These are phyloP conservation scores for Fusarium pilosicola DNA, from an alignment of 2,329 filamentous ascomycete genomes.

Conservation along the genomic window DNA sequence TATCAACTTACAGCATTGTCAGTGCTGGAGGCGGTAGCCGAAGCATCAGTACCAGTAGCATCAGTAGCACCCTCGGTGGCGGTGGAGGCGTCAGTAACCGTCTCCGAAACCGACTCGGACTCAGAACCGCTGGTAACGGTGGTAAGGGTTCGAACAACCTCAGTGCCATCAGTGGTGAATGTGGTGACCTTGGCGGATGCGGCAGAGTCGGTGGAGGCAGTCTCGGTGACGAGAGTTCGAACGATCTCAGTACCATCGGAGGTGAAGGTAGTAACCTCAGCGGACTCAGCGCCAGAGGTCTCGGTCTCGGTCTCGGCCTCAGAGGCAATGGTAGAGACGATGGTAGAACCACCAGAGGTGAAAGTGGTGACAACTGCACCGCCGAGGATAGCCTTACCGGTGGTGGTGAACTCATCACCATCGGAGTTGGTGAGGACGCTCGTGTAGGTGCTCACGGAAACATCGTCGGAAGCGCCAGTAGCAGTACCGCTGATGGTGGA, in stretches of 20 bases:
- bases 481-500: conserved; percentile 47
- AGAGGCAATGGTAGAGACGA: conserved; percentile 31
- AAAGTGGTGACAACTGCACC: conserved; percentile 34
- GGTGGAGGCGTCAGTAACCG: conserved; percentile 35
- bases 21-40: conserved; percentile 31
- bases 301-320: conserved; percentile 15
- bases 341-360: conserved; percentile 31
- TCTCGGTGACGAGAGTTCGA: conserved; percentile 32
- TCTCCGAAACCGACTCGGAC: conserved; percentile 27
- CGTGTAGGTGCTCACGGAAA: conserved; percentile 44
- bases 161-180: conserved; percentile 33
- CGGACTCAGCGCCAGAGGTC: conserved; percentile 14
- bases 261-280: conserved; percentile 35
- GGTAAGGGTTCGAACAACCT: conserved; percentile 34
- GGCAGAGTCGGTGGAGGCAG: conserved; percentile 24
- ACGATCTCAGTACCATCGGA: conserved; percentile 30
- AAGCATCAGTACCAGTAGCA: conserved; percentile 29
- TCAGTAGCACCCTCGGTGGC: conserved; percentile 18
- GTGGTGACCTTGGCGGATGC: conserved; percentile 31
- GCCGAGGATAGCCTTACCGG: conserved; percentile 28
- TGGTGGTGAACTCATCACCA: conserved; percentile 33
- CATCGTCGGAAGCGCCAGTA: conserved; percentile 24
- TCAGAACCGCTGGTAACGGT: conserved; percentile 28
- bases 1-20: conserved; percentile 47
- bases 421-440: conserved; percentile 41